Evolutionary conservation across 1,284 basidiomycete genomes (phyloP).

Genomic region (Laetiporus sulphureus): DNA sequence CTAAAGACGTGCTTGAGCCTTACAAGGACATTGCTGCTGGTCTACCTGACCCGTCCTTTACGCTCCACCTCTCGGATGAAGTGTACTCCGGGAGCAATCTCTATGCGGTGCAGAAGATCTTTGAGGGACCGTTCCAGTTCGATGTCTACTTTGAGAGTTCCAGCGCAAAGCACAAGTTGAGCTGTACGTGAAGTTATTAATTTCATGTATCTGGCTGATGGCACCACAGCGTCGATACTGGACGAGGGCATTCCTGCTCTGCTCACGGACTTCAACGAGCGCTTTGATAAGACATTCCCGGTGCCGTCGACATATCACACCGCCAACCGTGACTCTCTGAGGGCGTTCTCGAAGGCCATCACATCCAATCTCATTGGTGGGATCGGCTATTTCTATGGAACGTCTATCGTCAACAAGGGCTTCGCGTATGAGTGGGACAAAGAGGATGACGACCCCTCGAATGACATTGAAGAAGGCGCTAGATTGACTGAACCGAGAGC

Average conservation of each 20-base stretch:
- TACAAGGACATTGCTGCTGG: conserved; percentile 46
- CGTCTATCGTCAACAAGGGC: conserved; percentile 77
- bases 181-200: conserved; percentile 38
- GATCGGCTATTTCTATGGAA: conserved; percentile 93
- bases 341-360: conserved; percentile 78
- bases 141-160: conserved; percentile 82
- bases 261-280: conserved; percentile 52
- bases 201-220: background rate
- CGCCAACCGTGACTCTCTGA: conserved; percentile 41
- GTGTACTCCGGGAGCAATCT: conserved; percentile 70
- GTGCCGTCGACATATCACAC: conserved; percentile 48
- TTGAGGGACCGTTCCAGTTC: conserved; percentile 79
- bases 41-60: conserved; percentile 73
- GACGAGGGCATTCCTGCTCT: conserved; percentile 67
- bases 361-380: conserved; percentile 89
- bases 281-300: conserved; percentile 68
- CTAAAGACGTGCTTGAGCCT: conserved; percentile 46
- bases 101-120: conserved; percentile 81
- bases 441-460: conserved; percentile 49
- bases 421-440: conserved; percentile 89
- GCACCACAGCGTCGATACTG: conserved; percentile 43
- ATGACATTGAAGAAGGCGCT: conserved; percentile 46
- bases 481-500: conserved; percentile 66
- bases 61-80: conserved; percentile 73
- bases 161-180: conserved; percentile 52